Base-by-base conservation (phyloP, 202 grass and related monocot species). In the Setaria italica region DNA sequence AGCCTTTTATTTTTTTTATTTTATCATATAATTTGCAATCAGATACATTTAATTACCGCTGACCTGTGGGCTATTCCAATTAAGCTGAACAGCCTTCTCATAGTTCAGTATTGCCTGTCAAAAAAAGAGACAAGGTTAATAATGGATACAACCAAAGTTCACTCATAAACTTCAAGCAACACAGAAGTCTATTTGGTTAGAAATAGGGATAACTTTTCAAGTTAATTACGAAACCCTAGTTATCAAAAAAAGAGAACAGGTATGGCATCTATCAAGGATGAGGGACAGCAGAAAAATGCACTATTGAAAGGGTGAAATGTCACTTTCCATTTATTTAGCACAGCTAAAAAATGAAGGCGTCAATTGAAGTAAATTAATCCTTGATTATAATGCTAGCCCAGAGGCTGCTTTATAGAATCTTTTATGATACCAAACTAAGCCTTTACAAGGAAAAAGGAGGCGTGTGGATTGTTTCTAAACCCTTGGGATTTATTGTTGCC, bases 11-110 rank as follows among this genome's bases (percentile, higher is more conserved):
- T 12, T 73, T 73, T 76, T 64, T 58, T 53, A 29, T 20, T 64
- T 83, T 76, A 51, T 65, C 56, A 76, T 33, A 70, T 19, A 82
- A 74, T 16, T n/a, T 66, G 48, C 17, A 58, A 19, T 70, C 32
- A 71, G 42, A 86, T 8, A 87, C 19, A 64, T 66, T 66, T 78
- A 78, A 4, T 46, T 71, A 64, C 32, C 19, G 7, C 74, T 87
- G 58, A 99, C 97, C 97, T 99, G 97, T 55, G 97, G 97, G 35
- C 94, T 99, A 89, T 99, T 99, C 97, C 97, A 99, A 79, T 97
- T 99, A 48, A 99, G 97, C 60, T 94, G 91, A 71, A 99, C 97
- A 85, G 92, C 97, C 83, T 92, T 99, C 60, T 94, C 92, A 72
- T 99, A 99, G 68, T 97, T 99, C 85, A 90, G 73, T 90, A 95